Evolutionary conservation across 495 filamentous ascomycete genomes (phyloP), one percentile per base, ranked within the genome.

Genomic region (Baudoinia panamericana): DNA sequence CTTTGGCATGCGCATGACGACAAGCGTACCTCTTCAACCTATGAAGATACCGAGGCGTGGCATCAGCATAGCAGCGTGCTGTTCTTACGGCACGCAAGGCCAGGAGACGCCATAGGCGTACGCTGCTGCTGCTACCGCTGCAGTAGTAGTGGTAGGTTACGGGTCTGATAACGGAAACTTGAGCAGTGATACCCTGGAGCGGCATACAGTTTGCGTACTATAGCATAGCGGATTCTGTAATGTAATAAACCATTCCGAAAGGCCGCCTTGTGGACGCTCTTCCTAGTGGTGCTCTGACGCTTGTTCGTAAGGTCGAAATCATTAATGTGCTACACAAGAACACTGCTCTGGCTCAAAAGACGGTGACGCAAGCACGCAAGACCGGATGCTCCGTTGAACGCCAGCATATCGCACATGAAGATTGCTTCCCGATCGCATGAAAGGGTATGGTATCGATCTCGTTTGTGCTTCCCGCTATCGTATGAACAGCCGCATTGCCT

Each of bases 191-290:
- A 34, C 31, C 31, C 31, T 8, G 13, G 31, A n/a, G 18, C 13
- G 11, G 22, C 18, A 15, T 12, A 19, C 13, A 10, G 31, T 19
- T 34, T 19, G 16, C 18, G 22, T 34, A 34, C 31, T 19, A 19
- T 12, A 34, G 31, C 31, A 34, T 34, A 34, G 31, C 31, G 31
- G 31, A 15, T 15, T 19, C 11, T 19, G 28, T 34, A 34, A 34
- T 34, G 31, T 34, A 34, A 18, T 7, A 34, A 19, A 20, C 3
- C 31, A 18, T 15, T 34, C 13, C 12, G 5, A 5, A 16, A n/a
- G n/a, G n/a, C n/a, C n/a, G n/a, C n/a, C n/a, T n/a, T n/a, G n/a
- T n/a, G n/a, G n/a, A n/a, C n/a, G n/a, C n/a, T n/a, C n/a, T n/a
- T n/a, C n/a, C n/a, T n/a, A n/a, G n/a, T n/a, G n/a, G n/a, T n/a